These are phyloP conservation scores for Diaporthe sp. DNA, from an alignment of 2,329 filamentous ascomycete species.

Conservation along the genomic window DNA sequence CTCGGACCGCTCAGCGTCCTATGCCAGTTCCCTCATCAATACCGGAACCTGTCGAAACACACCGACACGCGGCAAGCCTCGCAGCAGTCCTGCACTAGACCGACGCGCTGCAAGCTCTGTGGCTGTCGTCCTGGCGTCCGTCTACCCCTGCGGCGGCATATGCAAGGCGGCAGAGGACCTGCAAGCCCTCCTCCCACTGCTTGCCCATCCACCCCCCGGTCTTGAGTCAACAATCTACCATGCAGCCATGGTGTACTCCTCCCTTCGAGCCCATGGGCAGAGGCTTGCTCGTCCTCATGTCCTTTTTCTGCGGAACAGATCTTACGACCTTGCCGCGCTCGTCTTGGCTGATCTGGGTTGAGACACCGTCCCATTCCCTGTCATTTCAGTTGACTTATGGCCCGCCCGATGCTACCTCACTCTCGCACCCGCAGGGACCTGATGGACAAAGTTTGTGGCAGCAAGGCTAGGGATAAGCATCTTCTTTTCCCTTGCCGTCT, in stretches of 20 bases:
- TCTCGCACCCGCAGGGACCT: neutral
- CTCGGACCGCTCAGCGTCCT: conserved; percentile 25
- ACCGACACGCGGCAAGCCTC: conserved; percentile 34
- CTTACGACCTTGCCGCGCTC: conserved; percentile 7
- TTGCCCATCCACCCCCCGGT: neutral
- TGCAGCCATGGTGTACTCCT: neutral
- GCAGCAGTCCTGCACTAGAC: conserved; percentile 39
- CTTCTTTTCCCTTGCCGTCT: conserved; percentile 36
- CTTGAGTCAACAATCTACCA: conserved; percentile 32
- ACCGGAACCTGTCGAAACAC: conserved; percentile 26
- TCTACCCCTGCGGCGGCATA: conserved; percentile 35
- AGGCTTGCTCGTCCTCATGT: conserved; percentile 14
- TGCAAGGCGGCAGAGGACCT: conserved; percentile 33
- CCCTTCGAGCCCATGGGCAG: conserved; percentile 19
- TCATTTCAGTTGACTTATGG: conserved; percentile 25
- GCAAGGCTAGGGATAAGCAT: conserved; percentile 26
- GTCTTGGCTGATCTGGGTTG: conserved; percentile 25
- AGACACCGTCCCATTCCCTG: conserved; percentile 23
- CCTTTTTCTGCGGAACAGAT: neutral
- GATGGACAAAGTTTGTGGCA: conserved; percentile 12
- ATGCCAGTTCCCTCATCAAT: conserved; percentile 22
- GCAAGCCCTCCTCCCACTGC: conserved; percentile 1
- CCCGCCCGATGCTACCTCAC: conserved; percentile 25
- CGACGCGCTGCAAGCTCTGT: conserved; percentile 5
- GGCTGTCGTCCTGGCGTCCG: conserved; percentile 31